A percentile compares a stretch with the other conserved stretches of the same genome.
phyloP scores from a whole-genome alignment of 2,329 filamentous ascomycete genomes.

The Calycina herbarum region DNA sequence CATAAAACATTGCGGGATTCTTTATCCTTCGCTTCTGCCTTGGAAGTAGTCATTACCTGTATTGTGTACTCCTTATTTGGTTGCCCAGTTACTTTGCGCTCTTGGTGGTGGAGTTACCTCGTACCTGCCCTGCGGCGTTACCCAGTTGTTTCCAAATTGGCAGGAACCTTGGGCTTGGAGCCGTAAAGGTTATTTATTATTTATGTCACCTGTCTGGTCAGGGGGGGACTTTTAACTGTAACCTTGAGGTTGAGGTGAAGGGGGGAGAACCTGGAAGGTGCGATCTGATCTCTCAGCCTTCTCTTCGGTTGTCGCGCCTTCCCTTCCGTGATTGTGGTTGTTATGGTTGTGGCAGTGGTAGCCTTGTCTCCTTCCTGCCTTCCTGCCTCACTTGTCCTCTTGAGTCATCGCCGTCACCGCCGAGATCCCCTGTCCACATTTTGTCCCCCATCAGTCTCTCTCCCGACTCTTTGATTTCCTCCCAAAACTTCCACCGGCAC shows the following conservation, averaged over 20 bases:
- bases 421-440: not conserved
- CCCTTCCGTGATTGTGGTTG: not conserved
- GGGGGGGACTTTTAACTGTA: too few relatives aligned
- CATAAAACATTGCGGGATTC: not conserved
- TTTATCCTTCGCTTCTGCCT: not conserved
- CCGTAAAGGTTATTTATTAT: not conserved
- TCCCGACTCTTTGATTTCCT: not conserved
- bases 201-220: not conserved
- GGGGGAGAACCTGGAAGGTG: not conserved
- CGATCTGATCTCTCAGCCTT: not conserved
- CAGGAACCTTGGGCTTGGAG: not conserved
- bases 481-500: not conserved
- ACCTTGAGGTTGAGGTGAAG: not conserved
- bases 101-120: not conserved
- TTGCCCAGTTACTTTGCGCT: not conserved
- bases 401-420: not conserved
- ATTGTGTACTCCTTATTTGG: not conserved
- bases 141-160: not conserved
- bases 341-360: not conserved
- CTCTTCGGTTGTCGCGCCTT: not conserved
- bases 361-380: not conserved
- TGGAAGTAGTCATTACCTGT: not conserved
- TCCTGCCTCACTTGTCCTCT: not conserved
- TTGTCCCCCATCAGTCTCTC: not conserved
- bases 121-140: constrained; percentile 2